Percentiles rank a stretch among this genome's conserved stretches.
These are phyloP conservation scores for Hymenoscyphus occultus DNA, from an alignment of 2,329 filamentous ascomycete species.

Conservation along the genomic window DNA sequence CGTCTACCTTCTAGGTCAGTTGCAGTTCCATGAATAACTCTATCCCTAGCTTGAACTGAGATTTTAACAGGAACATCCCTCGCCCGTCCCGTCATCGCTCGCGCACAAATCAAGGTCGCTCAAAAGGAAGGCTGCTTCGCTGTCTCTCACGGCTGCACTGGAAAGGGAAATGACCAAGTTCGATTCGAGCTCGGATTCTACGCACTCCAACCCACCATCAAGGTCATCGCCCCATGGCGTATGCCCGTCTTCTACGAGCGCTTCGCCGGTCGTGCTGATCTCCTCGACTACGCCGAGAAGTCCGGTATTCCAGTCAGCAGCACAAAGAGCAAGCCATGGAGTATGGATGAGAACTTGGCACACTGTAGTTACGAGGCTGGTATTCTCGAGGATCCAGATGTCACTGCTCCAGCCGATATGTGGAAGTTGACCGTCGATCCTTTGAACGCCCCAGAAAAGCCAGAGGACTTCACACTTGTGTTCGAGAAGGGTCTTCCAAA, in stretches of 20 bases:
- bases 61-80: constrained; percentile 51
- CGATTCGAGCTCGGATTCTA: constrained; percentile 63
- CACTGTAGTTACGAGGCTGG: constrained; percentile 81
- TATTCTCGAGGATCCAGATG: constrained; percentile 63
- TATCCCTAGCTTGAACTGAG: background rate
- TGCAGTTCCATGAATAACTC: constrained; percentile 32
- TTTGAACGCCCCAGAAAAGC: constrained; percentile 65
- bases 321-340: constrained; percentile 70
- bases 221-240: constrained; percentile 74
- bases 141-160: constrained; percentile 56
- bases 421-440: constrained; percentile 74
- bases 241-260: constrained; percentile 66
- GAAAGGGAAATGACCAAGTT: constrained; percentile 65
- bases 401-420: constrained; percentile 71
- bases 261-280: constrained; percentile 69
- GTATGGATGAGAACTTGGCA: constrained; percentile 67
- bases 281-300: constrained; percentile 67
- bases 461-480: constrained; percentile 66
- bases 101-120: constrained; percentile 62
- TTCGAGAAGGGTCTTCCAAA: constrained; percentile 75
- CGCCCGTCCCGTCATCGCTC: constrained; percentile 68
- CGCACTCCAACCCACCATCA: constrained; percentile 61
- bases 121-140: constrained; percentile 52
- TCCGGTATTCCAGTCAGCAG: constrained; percentile 69
- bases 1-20: constrained; percentile 54